Evolutionary conservation across 2,329 filamentous ascomycete genomes (phyloP), one percentile per base, ranked within the genome.

Genomic region (Aplosporella prunicola): DNA sequence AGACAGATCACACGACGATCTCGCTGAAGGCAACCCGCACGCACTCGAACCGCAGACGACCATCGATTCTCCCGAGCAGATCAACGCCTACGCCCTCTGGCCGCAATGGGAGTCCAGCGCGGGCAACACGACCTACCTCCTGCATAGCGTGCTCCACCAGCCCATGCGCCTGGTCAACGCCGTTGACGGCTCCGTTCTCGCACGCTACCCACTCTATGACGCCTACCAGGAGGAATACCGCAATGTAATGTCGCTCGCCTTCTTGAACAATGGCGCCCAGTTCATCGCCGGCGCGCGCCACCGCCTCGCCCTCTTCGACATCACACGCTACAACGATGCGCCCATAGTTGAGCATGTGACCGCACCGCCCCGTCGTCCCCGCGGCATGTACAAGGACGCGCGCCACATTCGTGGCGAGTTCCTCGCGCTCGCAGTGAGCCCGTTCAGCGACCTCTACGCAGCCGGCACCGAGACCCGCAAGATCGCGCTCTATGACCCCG

Each of bases 261-360:
- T 74, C 51, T 60, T 56, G 3, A 49, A 58, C 4, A 54, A 62
- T 7, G 69, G 70, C 9, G 60, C 59, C 0, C 57, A 59, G 41
- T 79, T 80, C 53, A 55, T 79, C 34, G 72, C 74, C 4, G 76
- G 75, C n/a, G 63, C 63, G 3, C 61, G 68, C 25, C 69, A 68
- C 42, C 48, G 63, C 9, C 66, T 80, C 30, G 66, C 69, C 28
- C 50, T 69, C 11, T 80, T 78, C 48, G 74, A 80, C 51, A 49
- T 74, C 17, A 58, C 61, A 5, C 58, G 69, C 8, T 51, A 64
- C 5, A 62, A 65, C 3, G 56, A 65, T 17, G 66, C 62, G 0
- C 74, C 76, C 0, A 45, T 53, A n/a, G 24, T 40, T n/a, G 43
- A 17, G 2, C 52, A 56, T 32, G 32, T 9, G 8, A 16, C 27